Evolutionary conservation across 352 stramenopile genomes (phyloP).

Genomic region (Pythium guiyangense): DNA sequence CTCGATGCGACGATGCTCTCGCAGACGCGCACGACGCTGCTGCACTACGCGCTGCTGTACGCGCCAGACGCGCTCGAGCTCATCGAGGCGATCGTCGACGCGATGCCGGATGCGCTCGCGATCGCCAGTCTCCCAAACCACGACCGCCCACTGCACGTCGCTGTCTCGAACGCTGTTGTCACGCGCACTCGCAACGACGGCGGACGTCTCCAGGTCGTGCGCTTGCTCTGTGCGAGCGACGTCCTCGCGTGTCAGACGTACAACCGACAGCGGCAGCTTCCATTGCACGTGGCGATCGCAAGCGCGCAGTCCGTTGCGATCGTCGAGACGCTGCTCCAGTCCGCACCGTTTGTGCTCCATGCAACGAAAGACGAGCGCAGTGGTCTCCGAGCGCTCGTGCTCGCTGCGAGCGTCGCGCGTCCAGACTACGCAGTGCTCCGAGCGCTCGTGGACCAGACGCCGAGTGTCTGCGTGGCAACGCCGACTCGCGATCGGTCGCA

Average conservation of each 20-base stretch:
- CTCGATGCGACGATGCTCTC: constrained; percentile 24
- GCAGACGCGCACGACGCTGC: constrained; percentile 35
- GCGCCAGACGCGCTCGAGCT: constrained; percentile 21
- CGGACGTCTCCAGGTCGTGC: constrained; percentile 1
- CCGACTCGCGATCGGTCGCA: neutral
- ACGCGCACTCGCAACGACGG: neutral
- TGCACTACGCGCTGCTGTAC: constrained; percentile 60
- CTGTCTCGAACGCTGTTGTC: constrained; percentile 15
- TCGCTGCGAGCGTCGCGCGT: constrained; percentile 26
- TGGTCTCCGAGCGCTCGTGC: constrained; percentile 35
- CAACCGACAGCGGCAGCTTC: constrained; percentile 36
- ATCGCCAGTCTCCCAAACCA: constrained; percentile 19
- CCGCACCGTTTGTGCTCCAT: constrained; percentile 26
- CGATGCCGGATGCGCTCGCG: constrained; percentile 23
- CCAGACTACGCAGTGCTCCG: constrained; percentile 31
- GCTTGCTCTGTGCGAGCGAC: constrained; percentile 23
- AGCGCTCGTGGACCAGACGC: constrained; percentile 30
- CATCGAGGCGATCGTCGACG: constrained; percentile 24
- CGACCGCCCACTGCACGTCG: constrained; percentile 49
- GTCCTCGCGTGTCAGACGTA: constrained; percentile 31
- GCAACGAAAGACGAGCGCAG: constrained; percentile 26
- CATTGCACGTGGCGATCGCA: constrained; percentile 41
- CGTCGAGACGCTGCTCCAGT: constrained; percentile 23
- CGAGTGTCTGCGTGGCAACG: constrained; percentile 11
- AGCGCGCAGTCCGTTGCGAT: constrained; percentile 22